Conservation (phyloP, 352 stramenopile genomes). For the Phytophthora sp. region DNA sequence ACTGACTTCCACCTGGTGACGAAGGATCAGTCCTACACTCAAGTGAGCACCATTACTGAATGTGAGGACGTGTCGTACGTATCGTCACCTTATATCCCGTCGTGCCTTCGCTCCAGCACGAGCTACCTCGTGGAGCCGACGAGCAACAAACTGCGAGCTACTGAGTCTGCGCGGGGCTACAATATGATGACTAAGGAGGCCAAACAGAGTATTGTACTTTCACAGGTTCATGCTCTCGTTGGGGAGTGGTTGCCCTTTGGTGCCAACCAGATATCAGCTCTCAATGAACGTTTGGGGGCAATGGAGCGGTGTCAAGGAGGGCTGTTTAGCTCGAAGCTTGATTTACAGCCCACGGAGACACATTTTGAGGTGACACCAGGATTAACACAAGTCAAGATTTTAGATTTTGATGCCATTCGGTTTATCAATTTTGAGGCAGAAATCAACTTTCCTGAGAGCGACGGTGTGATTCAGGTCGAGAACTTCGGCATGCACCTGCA, state of each 20-base stretch:
- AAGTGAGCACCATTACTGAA: slow-evolving; percentile 94
- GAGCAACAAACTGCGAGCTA: slow-evolving; percentile 93
- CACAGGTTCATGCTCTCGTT: slow-evolving; percentile 96
- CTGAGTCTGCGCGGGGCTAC: slow-evolving; percentile 87
- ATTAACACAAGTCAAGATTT: slow-evolving; percentile 96
- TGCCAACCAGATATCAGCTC: slow-evolving; percentile 96
- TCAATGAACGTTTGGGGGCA: slow-evolving; percentile 96
- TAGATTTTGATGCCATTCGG: slow-evolving; percentile 97
- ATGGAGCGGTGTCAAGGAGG: slow-evolving; percentile 97
- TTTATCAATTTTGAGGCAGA: slow-evolving; percentile 99
- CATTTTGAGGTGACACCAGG: slow-evolving; percentile 91
- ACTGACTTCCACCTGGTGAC: slow-evolving; percentile 74
- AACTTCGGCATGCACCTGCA: slow-evolving; percentile 94
- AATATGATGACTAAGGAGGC: slow-evolving; percentile 94
- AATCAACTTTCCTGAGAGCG: slow-evolving; percentile 96
- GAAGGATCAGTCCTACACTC: slow-evolving; percentile 73
- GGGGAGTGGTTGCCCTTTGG: slow-evolving; percentile 98
- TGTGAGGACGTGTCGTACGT: slow-evolving; percentile 98
- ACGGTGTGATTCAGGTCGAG: slow-evolving; percentile 95
- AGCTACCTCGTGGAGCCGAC: slow-evolving; percentile 90
- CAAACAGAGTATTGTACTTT: slow-evolving; percentile 95
- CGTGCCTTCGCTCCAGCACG: slow-evolving; percentile 94
- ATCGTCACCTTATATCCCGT: slow-evolving; percentile 95
- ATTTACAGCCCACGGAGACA: slow-evolving; percentile 83
- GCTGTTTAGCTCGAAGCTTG: slow-evolving; percentile 95